Base-by-base conservation (phyloP, 805 yeast species). In the Metschnikowia vanudenii region DNA sequence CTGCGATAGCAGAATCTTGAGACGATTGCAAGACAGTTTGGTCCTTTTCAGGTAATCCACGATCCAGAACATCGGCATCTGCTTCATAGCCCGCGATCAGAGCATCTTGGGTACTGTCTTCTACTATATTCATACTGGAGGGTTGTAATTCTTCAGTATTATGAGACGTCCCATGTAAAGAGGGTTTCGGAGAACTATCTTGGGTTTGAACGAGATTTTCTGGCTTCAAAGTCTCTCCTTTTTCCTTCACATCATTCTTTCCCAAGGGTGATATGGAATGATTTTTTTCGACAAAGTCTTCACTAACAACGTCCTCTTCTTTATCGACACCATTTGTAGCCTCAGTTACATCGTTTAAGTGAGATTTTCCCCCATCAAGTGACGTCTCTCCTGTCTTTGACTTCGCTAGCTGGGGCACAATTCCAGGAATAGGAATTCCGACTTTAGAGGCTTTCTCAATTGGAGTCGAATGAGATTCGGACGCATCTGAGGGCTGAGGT, bases 41-140 rank as follows among this genome's bases (percentile, higher is more conserved):
- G 12, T 44, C 39, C 26, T 20, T 34, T 13, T 14, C 41, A 6
- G 40, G 24, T 29, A 46, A 36, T 2, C 56, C 54, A 16, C 57
- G 59, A 49, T 67, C 74, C 13, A 73, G 68, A 11, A 64, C 52
- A 42, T 72, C 76, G 39, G 79, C 86, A 58, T 85, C 90, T 0
- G 88, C 88, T 46, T 85, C 88, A 56, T 83, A 83, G 0, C 89
- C 89, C 1, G 88, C 78, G 9, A 69, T 69, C 39, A 61, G 65
- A 3, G 56, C 46, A 1, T 59, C 68, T 11, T 31, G 49, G 13
- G 18, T 28, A 17, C 4, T 37, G 2, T 45, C 44, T 10, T 40
- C 32, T 26, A 40, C 44, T 14, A 45, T 45, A 16, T 22, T 39
- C 48, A 45, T 45, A 18, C 20, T 39, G 17, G 13, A 41, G 28